A percentile compares a stretch with the other conserved stretches of the same genome.
phyloP scores from a whole-genome alignment of 257 asterid genomes.

The Ocimum tenuiflorum region DNA sequence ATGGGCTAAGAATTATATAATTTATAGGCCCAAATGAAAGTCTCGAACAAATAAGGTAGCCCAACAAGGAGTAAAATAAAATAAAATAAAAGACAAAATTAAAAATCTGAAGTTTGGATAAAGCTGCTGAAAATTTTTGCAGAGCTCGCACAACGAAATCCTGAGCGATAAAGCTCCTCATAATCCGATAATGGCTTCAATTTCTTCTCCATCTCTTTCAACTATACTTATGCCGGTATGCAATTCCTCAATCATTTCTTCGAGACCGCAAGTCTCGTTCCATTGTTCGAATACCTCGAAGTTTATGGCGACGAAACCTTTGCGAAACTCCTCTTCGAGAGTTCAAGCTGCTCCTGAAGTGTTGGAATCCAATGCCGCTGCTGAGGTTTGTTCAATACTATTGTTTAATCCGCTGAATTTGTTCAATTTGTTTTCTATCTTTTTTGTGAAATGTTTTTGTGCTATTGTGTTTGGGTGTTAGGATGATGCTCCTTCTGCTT shows the following conservation, averaged over 20 bases:
- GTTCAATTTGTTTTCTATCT: background rate
- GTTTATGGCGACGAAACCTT: slow-evolving; percentile 31
- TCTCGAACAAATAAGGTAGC: background rate
- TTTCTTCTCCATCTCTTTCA: slow-evolving; percentile 42
- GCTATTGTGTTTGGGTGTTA: slow-evolving; percentile 16
- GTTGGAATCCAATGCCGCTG: slow-evolving; percentile 34
- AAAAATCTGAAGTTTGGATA: slow-evolving; percentile 29
- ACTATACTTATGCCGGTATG: slow-evolving; percentile 34
- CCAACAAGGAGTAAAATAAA: background rate
- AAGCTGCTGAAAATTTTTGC: slow-evolving; percentile 18
- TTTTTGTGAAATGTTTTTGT: slow-evolving; percentile 14
- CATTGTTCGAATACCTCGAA: slow-evolving; percentile 26
- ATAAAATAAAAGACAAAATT: background rate
- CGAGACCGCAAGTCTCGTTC: slow-evolving; percentile 43
- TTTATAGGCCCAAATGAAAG: no score
- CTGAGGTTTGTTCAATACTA: background rate
- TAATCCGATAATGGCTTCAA: slow-evolving; percentile 39
- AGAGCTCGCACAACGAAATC: slow-evolving; percentile 17
- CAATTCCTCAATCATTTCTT: slow-evolving; percentile 38
- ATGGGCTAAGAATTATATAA: no score
- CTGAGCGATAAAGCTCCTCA: background rate
- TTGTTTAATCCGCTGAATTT: background rate
- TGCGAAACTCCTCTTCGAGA: slow-evolving; percentile 30
- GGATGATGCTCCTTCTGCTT: slow-evolving; percentile 40
- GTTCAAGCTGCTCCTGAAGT: slow-evolving; percentile 60